A percentile compares a stretch with the other conserved stretches of the same genome.
These are phyloP conservation scores for Spathaspora sp. DNA, from an alignment of 1,139 yeast genomes.

Conservation along the genomic window DNA sequence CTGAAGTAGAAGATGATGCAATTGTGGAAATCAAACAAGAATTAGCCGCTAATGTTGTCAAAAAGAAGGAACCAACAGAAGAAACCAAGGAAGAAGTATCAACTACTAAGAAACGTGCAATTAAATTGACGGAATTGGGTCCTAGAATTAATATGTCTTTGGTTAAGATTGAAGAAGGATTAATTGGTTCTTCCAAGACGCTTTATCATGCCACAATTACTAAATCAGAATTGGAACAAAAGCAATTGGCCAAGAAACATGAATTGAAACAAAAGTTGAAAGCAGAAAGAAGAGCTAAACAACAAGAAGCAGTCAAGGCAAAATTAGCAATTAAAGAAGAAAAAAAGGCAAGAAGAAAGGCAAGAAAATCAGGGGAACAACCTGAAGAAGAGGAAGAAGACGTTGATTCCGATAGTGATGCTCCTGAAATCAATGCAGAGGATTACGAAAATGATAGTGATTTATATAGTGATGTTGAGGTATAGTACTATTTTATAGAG, in stretches of 20 bases:
- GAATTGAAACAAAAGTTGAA: constrained; percentile 59
- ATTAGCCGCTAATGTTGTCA: constrained; percentile 23
- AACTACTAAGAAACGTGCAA: constrained; percentile 73
- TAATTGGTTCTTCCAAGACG: constrained; percentile 73
- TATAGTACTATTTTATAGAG: constrained; percentile 6
- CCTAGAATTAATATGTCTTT: constrained; percentile 81
- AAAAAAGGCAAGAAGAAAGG: constrained; percentile 71
- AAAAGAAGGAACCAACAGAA: constrained; percentile 14
- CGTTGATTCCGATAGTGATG: constrained; percentile 23
- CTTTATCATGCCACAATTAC: constrained; percentile 71
- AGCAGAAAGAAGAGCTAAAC: constrained; percentile 73
- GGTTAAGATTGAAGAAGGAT: constrained; percentile 89
- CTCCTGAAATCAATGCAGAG: constrained; percentile 38
- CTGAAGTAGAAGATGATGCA: constrained; percentile 93
- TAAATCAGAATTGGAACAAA: constrained; percentile 62
- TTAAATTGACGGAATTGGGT: constrained; percentile 89
- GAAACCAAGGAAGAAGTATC: constrained; percentile 19
- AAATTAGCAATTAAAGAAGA: constrained; percentile 75
- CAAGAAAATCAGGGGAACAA: constrained; percentile 45
- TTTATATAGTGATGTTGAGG: constrained; percentile 45
- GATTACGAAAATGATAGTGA: constrained; percentile 52
- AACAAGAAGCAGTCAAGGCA: constrained; percentile 73
- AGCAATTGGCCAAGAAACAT: constrained; percentile 66
- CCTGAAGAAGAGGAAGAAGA: constrained; percentile 23
- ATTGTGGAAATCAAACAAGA: constrained; percentile 68